These are phyloP conservation scores for Chaetomium fimeti DNA, from an alignment of 495 filamentous ascomycete genomes.

Conservation along the genomic window DNA sequence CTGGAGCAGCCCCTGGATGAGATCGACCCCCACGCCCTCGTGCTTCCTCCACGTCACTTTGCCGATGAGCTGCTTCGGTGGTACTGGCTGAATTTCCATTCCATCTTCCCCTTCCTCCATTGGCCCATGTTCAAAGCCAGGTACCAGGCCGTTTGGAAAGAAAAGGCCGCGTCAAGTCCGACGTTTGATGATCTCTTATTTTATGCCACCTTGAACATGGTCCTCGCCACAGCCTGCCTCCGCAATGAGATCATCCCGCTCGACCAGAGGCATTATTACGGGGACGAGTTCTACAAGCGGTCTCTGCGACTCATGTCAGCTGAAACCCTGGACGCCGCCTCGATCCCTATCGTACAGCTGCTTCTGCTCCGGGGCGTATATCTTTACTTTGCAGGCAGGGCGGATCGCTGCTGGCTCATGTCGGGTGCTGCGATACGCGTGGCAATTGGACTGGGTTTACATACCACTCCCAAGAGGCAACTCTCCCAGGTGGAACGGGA, in stretches of 20 bases:
- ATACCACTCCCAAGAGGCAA: constrained; percentile 23
- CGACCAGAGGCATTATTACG: constrained; percentile 25
- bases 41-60: constrained; percentile 36
- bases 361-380: constrained; percentile 43
- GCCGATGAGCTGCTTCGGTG: constrained; percentile 39
- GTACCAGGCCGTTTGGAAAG: constrained; percentile 35
- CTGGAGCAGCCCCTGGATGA: not conserved
- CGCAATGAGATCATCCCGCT: constrained; percentile 30
- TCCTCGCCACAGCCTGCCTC: constrained; percentile 44
- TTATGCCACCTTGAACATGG: constrained; percentile 39
- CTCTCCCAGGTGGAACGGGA: constrained; percentile 34
- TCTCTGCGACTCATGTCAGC: constrained; percentile 36
- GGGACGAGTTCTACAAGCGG: constrained; percentile 39
- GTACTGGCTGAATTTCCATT: constrained; percentile 40
- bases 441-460: constrained; percentile 42
- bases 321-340: constrained; percentile 36
- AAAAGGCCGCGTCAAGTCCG: not conserved
- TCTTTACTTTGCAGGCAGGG: constrained; percentile 40
- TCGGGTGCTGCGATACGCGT: constrained; percentile 41
- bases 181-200: constrained; percentile 33
- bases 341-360: constrained; percentile 39
- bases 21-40: constrained; percentile 21
- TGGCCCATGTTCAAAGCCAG: constrained; percentile 33
- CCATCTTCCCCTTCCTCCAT: constrained; percentile 43
- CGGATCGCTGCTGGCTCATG: constrained; percentile 45